These are phyloP conservation scores for Pisolithus albus DNA, from an alignment of 768 basidiomycete species.

Conservation along the genomic window DNA sequence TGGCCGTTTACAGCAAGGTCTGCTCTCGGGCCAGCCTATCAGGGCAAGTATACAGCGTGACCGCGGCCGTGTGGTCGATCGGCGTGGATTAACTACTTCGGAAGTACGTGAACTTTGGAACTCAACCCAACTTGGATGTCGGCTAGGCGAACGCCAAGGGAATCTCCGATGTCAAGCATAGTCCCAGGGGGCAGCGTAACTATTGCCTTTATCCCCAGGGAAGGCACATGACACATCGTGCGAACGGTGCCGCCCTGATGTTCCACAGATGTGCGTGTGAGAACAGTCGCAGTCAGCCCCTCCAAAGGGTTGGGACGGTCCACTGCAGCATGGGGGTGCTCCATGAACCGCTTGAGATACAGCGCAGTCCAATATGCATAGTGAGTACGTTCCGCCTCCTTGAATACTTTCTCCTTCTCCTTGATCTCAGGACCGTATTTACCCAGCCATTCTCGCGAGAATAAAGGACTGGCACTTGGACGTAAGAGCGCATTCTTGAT, in stretches of 20 bases:
- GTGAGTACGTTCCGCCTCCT: slow-evolving; percentile 28
- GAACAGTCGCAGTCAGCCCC: slow-evolving; percentile 21
- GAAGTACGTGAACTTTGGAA: slow-evolving; percentile 20
- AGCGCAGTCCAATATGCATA: slow-evolving; percentile 35
- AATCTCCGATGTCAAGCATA: slow-evolving; percentile 19
- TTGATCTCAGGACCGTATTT: slow-evolving; percentile 34
- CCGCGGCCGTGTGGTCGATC: no score
- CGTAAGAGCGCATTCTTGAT: slow-evolving; percentile 69
- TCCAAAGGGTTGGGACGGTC: slow-evolving; percentile 23
- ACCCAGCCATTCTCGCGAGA: slow-evolving; percentile 41
- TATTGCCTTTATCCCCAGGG: slow-evolving; percentile 19
- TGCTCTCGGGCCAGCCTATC: not conserved
- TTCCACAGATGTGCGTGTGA: slow-evolving; percentile 6
- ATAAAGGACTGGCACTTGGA: slow-evolving; percentile 31
- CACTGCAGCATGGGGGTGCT: slow-evolving; percentile 13
- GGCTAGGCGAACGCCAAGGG: slow-evolving; percentile 21
- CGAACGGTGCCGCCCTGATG: slow-evolving; percentile 4
- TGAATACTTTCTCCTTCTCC: slow-evolving; percentile 29
- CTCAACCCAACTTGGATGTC: slow-evolving; percentile 24
- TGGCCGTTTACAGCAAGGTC: no score
- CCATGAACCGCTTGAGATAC: slow-evolving; percentile 34
- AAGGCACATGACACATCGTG: slow-evolving; percentile 17
- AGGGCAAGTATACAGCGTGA: not conserved
- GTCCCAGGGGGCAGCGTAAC: slow-evolving; percentile 6
- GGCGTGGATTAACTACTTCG: slow-evolving; percentile 2